A percentile compares a stretch with the other conserved stretches of the same genome.
phyloP scores from a whole-genome alignment of 2,329 filamentous ascomycete species.

The Hypoxylon sp. region DNA sequence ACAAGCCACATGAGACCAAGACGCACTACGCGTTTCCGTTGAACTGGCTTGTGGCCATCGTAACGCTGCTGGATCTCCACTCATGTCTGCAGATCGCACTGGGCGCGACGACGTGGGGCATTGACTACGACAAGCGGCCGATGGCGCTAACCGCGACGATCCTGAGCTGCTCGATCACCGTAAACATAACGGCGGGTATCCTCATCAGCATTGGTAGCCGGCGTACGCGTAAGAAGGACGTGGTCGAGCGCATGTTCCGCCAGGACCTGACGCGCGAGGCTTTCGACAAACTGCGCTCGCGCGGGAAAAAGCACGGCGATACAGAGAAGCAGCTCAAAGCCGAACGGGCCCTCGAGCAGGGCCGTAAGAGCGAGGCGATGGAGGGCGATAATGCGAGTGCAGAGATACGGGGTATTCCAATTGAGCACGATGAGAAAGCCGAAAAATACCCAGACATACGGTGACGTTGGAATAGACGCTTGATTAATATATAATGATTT shows the following conservation, averaged over 20 bases:
- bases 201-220: conserved; percentile 82
- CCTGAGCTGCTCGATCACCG: conserved; percentile 81
- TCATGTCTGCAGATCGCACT: conserved; percentile 84
- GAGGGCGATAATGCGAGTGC: conserved; percentile 35
- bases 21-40: conserved; percentile 86
- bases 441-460: conserved; percentile 18
- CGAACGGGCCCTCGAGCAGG: conserved; percentile 47
- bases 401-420: conserved; percentile 33
- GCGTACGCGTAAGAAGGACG: conserved; percentile 86
- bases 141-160: conserved; percentile 84
- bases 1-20: conserved; percentile 87
- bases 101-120: conserved; percentile 83
- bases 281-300: conserved; percentile 60
- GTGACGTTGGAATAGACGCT: conserved; percentile 15
- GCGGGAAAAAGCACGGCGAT: conserved; percentile 59
- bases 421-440: conserved; percentile 13
- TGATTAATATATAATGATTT: conserved; percentile 28
- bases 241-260: conserved; percentile 80
- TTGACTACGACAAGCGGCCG: conserved; percentile 76
- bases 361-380: conserved; percentile 47
- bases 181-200: conserved; percentile 81
- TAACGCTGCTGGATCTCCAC: conserved; percentile 84
- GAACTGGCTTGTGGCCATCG: conserved; percentile 78
- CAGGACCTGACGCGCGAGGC: conserved; percentile 78
- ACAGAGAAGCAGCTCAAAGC: conserved; percentile 47